phyloP scores from a whole-genome alignment of 2,329 filamentous ascomycete genomes.

The Neoascochyta sp. region DNA sequence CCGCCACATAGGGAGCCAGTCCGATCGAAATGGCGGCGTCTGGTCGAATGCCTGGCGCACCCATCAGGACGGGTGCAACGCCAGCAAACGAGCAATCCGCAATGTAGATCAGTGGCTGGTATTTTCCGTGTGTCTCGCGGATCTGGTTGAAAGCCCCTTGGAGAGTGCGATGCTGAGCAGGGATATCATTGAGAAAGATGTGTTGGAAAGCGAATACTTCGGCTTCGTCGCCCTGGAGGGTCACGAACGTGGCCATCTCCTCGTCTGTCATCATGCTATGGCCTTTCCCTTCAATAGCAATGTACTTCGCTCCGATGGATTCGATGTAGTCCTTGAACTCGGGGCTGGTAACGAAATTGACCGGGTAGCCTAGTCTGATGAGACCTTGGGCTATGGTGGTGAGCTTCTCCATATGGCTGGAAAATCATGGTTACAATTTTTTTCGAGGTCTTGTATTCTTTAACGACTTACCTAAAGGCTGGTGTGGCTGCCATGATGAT shows the following conservation, averaged over 20 bases:
- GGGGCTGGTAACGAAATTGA: slow-evolving; percentile 42
- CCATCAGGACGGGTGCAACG: slow-evolving; percentile 17
- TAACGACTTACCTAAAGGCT: slow-evolving; percentile 6
- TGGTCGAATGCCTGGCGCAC: slow-evolving; percentile 38
- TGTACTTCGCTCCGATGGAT: slow-evolving; percentile 5
- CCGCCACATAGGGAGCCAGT: slow-evolving; percentile 13
- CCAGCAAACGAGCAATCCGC: slow-evolving; percentile 43
- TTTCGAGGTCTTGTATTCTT: background rate
- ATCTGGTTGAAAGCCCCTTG: slow-evolving; percentile 29
- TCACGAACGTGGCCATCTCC: slow-evolving; percentile 19
- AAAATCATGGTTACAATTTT: background rate
- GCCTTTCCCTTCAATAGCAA: slow-evolving; percentile 8
- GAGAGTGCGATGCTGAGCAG: slow-evolving; percentile 31
- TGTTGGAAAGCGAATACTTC: slow-evolving; percentile 36
- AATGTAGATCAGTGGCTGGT: slow-evolving; percentile 44
- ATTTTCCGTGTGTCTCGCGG: slow-evolving; percentile 27
- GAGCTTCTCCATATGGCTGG: slow-evolving; percentile 20
- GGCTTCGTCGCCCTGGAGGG: slow-evolving; percentile 21
- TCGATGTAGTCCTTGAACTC: slow-evolving; percentile 36
- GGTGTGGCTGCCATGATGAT: slow-evolving; percentile 17
- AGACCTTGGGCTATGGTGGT: slow-evolving; percentile 37
- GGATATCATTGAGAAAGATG: slow-evolving; percentile 36
- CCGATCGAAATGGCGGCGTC: slow-evolving; percentile 43
- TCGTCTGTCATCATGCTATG: slow-evolving; percentile 8
- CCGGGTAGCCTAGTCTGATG: slow-evolving; percentile 39